These are phyloP conservation scores for Fusarium clavum DNA, from an alignment of 2,329 filamentous ascomycete species.

Conservation along the genomic window DNA sequence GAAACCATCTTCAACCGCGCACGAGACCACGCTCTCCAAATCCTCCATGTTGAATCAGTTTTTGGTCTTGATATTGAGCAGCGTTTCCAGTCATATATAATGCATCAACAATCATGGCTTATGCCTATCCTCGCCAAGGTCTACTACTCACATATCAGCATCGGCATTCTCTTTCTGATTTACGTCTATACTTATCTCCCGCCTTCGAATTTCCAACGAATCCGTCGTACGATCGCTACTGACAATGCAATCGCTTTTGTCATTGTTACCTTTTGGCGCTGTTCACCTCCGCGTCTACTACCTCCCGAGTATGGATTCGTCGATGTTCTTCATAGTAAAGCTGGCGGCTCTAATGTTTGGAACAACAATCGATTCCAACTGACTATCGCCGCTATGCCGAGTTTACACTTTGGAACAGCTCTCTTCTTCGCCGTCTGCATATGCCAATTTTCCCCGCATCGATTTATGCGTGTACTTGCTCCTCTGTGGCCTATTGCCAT, in stretches of 20 bases:
- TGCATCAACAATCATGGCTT: constrained; percentile 51
- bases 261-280: constrained; percentile 60
- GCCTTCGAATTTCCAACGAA: constrained; percentile 53
- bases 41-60: constrained; percentile 53
- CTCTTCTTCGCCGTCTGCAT: constrained; percentile 52
- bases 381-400: constrained; percentile 63
- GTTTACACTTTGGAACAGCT: constrained; percentile 59
- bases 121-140: constrained; percentile 56
- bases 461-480: constrained; percentile 50
- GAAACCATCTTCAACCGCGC: constrained; percentile 53
- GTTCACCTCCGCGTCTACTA: constrained; percentile 61
- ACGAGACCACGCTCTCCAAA: constrained; percentile 54
- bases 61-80: constrained; percentile 56
- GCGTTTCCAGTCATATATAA: constrained; percentile 54
- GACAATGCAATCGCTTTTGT: constrained; percentile 62
- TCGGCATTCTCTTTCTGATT: constrained; percentile 60
- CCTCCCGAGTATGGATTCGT: constrained; percentile 59
- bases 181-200: constrained; percentile 61
- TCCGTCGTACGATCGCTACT: constrained; percentile 61
- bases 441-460: constrained; percentile 56
- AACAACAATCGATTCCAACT: constrained; percentile 60
- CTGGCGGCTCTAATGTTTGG: constrained; percentile 50
- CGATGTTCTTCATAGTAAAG: constrained; percentile 56
- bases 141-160: constrained; percentile 60
- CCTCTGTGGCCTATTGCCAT: constrained; percentile 58